Conservation (phyloP, 495 filamentous ascomycete species). For the Tricharina praecox region DNA sequence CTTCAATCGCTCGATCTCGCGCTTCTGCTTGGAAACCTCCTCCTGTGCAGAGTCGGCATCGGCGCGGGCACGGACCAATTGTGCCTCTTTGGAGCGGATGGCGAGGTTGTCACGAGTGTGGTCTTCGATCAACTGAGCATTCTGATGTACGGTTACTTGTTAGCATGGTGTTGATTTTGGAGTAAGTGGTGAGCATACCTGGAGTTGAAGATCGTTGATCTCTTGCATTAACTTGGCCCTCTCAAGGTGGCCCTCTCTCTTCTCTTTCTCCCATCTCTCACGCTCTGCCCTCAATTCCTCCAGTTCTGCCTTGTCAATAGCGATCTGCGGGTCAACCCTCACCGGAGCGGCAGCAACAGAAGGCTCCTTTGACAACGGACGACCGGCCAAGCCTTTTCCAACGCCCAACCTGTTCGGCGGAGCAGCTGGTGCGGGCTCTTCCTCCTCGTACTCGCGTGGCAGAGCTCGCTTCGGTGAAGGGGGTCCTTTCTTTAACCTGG, state of each 20-base stretch:
- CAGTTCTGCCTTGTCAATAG: slow-evolving; percentile 70
- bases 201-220: slow-evolving; percentile 54
- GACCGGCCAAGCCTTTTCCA: slow-evolving; percentile 64
- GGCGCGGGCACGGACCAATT: slow-evolving; percentile 74
- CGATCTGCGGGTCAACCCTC: slow-evolving; percentile 41
- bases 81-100: slow-evolving; percentile 96
- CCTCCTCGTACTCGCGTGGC: slow-evolving; percentile 36
- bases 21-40: slow-evolving; percentile 59
- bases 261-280: slow-evolving; percentile 51
- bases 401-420: slow-evolving; percentile 51
- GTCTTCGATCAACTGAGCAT: slow-evolving; percentile 92
- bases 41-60: slow-evolving; percentile 81
- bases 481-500: slow-evolving; percentile 53
- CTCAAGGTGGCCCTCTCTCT: slow-evolving; percentile 52
- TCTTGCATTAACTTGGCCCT: slow-evolving; percentile 43
- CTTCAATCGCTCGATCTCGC: slow-evolving; percentile 86
- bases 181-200: slow-evolving; percentile 28
- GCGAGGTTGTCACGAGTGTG: slow-evolving; percentile 88
- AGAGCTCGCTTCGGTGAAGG: slow-evolving; percentile 47
- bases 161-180: no score
- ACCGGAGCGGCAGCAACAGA: slow-evolving; percentile 29
- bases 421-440: slow-evolving; percentile 41
- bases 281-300: slow-evolving; percentile 73
- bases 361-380: slow-evolving; percentile 67
- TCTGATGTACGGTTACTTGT: slow-evolving; percentile 40